A percentile compares a stretch with the other conserved stretches of the same genome.
phyloP scores from a whole-genome alignment of 2,329 filamentous ascomycete species.

The Exophiala xenobiotica region DNA sequence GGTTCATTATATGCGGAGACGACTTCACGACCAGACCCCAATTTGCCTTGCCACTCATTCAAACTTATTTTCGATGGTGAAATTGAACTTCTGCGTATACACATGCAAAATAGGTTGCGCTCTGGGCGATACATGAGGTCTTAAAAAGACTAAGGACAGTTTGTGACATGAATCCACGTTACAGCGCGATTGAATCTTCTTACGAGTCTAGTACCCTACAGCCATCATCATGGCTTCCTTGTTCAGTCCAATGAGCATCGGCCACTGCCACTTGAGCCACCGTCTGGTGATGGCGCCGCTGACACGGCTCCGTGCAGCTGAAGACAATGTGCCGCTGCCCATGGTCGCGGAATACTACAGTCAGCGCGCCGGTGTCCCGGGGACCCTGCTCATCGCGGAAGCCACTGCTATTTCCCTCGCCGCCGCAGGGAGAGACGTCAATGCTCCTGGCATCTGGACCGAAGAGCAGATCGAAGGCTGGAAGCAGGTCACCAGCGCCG shows the following conservation, averaged over 20 bases:
- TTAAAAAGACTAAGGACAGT: no score
- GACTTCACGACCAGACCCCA: no score
- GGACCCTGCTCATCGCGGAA: conserved; percentile 41
- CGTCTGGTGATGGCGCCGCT: conserved; percentile 54
- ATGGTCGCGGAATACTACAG: conserved; percentile 41
- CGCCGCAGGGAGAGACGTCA: conserved; percentile 2
- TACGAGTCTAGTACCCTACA: no score
- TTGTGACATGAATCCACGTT: no score
- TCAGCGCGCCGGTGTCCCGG: conserved; percentile 38
- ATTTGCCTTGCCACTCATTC: no score
- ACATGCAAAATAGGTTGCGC: no score
- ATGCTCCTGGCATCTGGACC: conserved; percentile 17
- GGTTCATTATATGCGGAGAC: no score
- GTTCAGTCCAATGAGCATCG: conserved; percentile 7
- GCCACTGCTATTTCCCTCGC: conserved; percentile 17
- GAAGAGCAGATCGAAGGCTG: conserved; percentile 47
- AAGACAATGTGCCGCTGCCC: conserved; percentile 42
- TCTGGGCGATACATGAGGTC: no score
- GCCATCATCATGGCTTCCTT: no score
- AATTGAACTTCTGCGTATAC: no score
- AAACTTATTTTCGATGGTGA: no score
- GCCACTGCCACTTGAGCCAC: conserved; percentile 35
- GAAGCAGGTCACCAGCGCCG: conserved; percentile 52
- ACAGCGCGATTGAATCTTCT: no score
- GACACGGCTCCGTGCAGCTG: conserved; percentile 54